Evolutionary conservation across 345 rosid genomes (phyloP).

Genomic region (Camelina hispida): DNA sequence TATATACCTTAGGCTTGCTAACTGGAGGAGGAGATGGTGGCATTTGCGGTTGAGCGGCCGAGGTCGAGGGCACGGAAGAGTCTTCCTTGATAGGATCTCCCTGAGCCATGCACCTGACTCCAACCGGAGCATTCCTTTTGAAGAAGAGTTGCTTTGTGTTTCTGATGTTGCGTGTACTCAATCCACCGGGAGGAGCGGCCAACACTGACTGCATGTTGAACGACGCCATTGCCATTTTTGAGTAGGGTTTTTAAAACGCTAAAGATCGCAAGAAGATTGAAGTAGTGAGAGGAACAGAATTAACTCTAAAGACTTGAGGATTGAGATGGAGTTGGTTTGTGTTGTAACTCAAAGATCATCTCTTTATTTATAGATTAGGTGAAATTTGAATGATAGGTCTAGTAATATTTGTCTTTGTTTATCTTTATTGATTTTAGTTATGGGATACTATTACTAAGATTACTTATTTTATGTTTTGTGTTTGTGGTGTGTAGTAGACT

Average conservation of each 20-base stretch:
- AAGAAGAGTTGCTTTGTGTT: slow-evolving; percentile 36
- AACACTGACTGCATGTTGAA: slow-evolving; percentile 52
- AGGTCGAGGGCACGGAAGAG: slow-evolving; percentile 24
- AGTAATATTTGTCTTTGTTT: too few species aligned
- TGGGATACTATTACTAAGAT: too few species aligned
- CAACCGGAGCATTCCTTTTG: slow-evolving; percentile 35
- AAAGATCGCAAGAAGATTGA: not conserved
- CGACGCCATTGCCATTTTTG: slow-evolving; percentile 49
- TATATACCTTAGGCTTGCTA: slow-evolving; percentile 43
- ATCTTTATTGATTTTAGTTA: too few species aligned
- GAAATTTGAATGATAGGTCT: slow-evolving; percentile 10
- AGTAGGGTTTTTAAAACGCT: not conserved
- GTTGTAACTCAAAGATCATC: slow-evolving; percentile 5
- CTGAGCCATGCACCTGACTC: slow-evolving; percentile 55
- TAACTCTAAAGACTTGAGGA: slow-evolving; percentile 1
- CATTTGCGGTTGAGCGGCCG: slow-evolving; percentile 20
- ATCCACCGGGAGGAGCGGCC: slow-evolving; percentile 40
- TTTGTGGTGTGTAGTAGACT: too few species aligned
- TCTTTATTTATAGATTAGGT: slow-evolving; percentile 32
- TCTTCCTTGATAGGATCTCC: slow-evolving; percentile 31
- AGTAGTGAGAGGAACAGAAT: not conserved
- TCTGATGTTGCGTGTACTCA: slow-evolving; percentile 25
- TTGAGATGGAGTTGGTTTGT: slow-evolving; percentile 21
- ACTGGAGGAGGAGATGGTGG: slow-evolving; percentile 40
- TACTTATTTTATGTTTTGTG: too few species aligned